These are phyloP conservation scores for Coffea canephora DNA, from an alignment of 257 asterid species.

Conservation along the genomic window DNA sequence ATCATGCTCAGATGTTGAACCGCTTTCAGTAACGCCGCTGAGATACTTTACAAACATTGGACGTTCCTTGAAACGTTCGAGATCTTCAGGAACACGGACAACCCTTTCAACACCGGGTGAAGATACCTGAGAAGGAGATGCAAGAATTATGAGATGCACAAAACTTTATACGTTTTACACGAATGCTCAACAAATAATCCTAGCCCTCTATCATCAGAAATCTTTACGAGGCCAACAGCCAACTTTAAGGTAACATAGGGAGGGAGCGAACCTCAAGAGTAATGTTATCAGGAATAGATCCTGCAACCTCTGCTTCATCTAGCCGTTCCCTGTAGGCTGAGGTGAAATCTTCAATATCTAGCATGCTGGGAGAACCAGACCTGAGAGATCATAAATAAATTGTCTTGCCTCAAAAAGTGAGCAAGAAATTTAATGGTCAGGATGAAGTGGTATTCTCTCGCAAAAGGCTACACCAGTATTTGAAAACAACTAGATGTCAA, in stretches of 20 bases:
- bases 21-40: constrained; percentile 34
- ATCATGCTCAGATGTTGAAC: constrained; percentile 50
- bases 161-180: background rate
- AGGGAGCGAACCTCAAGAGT: constrained; percentile 57
- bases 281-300: constrained; percentile 58
- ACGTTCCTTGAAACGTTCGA: constrained; percentile 82
- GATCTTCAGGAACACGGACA: constrained; percentile 71
- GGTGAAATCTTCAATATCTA: constrained; percentile 79
- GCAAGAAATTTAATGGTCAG: no score
- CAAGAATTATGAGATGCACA: background rate
- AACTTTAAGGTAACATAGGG: constrained; percentile 4
- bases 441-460: no score
- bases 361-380: constrained; percentile 85
- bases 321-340: constrained; percentile 53
- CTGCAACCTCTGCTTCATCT: constrained; percentile 66
- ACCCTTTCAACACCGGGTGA: constrained; percentile 89
- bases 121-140: constrained; percentile 52
- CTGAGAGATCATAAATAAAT: constrained; percentile 28
- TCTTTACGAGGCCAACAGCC: no score
- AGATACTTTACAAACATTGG: constrained; percentile 65
- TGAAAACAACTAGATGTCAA: no score
- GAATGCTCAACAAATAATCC: no score
- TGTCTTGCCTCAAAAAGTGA: no score
- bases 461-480: no score
- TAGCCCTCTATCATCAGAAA: no score